Base-by-base conservation (phyloP, 2,329 filamentous ascomycete species). In the Penicillium sp. region DNA sequence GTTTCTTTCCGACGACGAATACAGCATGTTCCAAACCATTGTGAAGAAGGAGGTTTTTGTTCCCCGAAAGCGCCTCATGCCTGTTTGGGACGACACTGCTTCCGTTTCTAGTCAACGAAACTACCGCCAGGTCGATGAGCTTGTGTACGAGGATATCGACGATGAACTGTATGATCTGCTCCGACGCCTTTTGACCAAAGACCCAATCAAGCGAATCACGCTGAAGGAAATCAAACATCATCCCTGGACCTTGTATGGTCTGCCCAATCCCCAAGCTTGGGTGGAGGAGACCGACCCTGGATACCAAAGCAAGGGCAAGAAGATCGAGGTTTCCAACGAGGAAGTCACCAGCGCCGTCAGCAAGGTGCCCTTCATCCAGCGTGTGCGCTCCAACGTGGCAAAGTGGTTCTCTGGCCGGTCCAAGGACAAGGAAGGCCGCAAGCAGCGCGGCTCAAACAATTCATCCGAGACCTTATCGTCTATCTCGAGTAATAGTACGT, bases 1-100 rank as follows among this genome's bases (percentile, higher is more conserved):
- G 0, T 99, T 98, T 73, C 85, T 96, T 68, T 93, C 93, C 53
- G 89, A 95, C 72, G 93, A 96, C 69, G 92, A 96, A 70, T 97
- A 90, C 75, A 90, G 91, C 63, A 89, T 99, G 81, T 97, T 97
- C 80, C 87, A 88, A 66, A 90, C 90, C 65, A 97, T 99, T 67
- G 93, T 93, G 16, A 95, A 91, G 55, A 90, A 95, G 64, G 91
- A 96, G n/a, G 89, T 95, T 5, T 94, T 94, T 76, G 92, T 98
- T 57, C 93, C 95, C 1, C 85, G 84, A 33, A 87, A 87, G 68
- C 89, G 95, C 42, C 83, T 99, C n/a, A 88, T 89, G 69, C 91
- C 94, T 1, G 84, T 88, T 8, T 82, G 83, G 62, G 75, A 71
- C 65, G 77, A 71, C 70, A 76, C 81, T 2, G 78, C 19, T 30